phyloP scores from a whole-genome alignment of 108 stramenopile genomes.

The Hondaea fermentalgiana region DNA sequence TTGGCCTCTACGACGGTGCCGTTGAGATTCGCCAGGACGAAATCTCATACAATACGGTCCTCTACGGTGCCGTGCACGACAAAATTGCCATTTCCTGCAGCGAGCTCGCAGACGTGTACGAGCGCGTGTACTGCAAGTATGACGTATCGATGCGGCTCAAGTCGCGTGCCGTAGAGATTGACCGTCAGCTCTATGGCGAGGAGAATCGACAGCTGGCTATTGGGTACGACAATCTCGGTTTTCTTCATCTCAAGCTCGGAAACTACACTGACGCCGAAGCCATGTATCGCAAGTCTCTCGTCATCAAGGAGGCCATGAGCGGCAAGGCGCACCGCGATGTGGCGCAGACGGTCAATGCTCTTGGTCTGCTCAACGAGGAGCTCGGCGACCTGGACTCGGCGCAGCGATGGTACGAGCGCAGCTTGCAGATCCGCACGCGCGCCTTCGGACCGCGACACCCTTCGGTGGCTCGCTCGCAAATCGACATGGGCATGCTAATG shows the following conservation, averaged over 20 bases:
- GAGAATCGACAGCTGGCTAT: background rate
- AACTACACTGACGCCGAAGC: background rate
- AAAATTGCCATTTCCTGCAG: conserved; percentile 4
- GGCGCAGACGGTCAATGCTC: background rate
- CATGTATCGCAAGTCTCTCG: background rate
- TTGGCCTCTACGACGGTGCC: background rate
- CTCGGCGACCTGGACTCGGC: background rate
- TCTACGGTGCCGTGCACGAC: background rate
- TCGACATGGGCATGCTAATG: conserved; percentile 7
- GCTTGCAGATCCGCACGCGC: background rate
- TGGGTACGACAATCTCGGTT: background rate
- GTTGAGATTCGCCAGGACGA: background rate
- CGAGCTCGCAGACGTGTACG: conserved; percentile 7
- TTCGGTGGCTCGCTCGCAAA: background rate
- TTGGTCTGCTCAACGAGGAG: background rate
- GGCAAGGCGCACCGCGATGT: background rate
- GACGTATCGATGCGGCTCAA: background rate
- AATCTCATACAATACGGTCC: background rate
- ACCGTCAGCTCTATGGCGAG: background rate
- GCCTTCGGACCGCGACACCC: background rate
- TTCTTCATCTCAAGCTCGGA: background rate
- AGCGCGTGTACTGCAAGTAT: conserved; percentile 15
- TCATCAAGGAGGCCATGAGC: background rate
- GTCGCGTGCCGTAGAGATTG: background rate
- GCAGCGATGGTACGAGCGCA: background rate